A percentile compares a stretch with the other conserved stretches of the same genome.
Conservation (phyloP, 2,329 filamentous ascomycete species). For the Aspergillus sp. region DNA sequence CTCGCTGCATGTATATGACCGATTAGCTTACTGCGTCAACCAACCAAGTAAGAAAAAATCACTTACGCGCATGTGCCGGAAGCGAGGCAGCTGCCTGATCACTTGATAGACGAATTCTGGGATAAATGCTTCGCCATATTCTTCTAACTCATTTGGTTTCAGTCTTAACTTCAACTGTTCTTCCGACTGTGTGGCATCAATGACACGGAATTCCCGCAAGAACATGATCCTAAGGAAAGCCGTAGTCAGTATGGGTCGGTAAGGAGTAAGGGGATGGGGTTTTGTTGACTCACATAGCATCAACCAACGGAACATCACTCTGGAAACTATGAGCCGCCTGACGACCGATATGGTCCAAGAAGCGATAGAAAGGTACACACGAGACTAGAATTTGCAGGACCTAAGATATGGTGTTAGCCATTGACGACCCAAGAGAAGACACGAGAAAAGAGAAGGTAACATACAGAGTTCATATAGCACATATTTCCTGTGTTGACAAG, state of each 20-base stretch:
- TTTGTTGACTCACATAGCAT: constrained; percentile 65
- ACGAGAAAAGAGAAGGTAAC: constrained; percentile 30
- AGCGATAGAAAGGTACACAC: constrained; percentile 89
- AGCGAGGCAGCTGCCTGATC: constrained; percentile 76
- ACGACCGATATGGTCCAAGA: constrained; percentile 77
- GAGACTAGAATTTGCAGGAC: constrained; percentile 92
- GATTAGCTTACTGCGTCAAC: constrained; percentile 12
- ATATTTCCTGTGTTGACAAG: constrained; percentile 97
- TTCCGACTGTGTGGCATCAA: constrained; percentile 66
- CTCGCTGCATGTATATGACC: constrained; percentile 49
- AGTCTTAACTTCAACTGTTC: constrained; percentile 66
- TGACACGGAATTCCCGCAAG: constrained; percentile 80
- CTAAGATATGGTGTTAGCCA: constrained; percentile 37
- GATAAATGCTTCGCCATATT: constrained; percentile 83
- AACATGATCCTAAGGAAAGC: constrained; percentile 69
- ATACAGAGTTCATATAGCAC: constrained; percentile 99
- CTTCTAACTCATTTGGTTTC: constrained; percentile 75
- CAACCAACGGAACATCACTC: constrained; percentile 84
- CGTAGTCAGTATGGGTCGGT: constrained; percentile 3
- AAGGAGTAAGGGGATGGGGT: neutral
- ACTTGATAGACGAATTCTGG: constrained; percentile 95
- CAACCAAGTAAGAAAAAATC: neutral
- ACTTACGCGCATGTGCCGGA: constrained; percentile 81
- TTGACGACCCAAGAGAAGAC: constrained; percentile 26
- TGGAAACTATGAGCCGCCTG: constrained; percentile 86